Conservation (phyloP, 805 yeast genomes). For the Yamadazyma ubonensis region DNA sequence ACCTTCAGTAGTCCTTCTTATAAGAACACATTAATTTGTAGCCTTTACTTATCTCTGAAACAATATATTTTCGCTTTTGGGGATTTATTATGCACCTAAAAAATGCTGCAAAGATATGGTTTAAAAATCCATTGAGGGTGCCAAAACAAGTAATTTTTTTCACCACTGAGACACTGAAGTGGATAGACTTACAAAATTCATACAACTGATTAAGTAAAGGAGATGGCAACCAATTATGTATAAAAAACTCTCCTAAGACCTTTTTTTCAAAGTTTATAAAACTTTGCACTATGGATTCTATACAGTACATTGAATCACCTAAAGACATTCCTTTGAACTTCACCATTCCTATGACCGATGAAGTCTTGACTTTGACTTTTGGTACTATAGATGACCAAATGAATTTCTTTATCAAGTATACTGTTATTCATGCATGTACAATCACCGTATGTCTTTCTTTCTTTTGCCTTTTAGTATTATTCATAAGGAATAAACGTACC, state of each 20-base stretch:
- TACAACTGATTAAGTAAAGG: too few relatives aligned
- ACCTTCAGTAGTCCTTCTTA: background rate
- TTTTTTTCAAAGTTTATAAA: too few relatives aligned
- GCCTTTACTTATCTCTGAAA: background rate
- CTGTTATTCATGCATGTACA: conserved; percentile 18
- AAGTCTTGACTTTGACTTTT: conserved; percentile 14
- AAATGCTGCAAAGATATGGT: background rate
- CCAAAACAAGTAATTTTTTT: conserved; percentile 14
- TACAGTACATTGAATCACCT: background rate
- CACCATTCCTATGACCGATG: conserved; percentile 13
- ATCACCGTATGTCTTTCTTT: conserved; percentile 20
- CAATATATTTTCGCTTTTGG: background rate
- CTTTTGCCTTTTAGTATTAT: conserved; percentile 15
- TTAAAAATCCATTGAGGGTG: conserved; percentile 8
- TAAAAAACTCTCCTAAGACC: too few relatives aligned
- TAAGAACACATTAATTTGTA: background rate
- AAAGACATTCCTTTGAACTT: conserved; percentile 15
- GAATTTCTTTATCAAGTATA: conserved; percentile 9
- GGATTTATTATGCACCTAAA: background rate
- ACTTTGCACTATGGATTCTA: too few relatives aligned
- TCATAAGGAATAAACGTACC: conserved; percentile 49
- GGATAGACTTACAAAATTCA: too few relatives aligned
- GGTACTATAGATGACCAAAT: conserved; percentile 15
- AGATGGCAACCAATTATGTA: too few relatives aligned
- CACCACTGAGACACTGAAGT: background rate